Conservation (phyloP, 495 filamentous ascomycete genomes). For the Aspergillus baeticus region DNA sequence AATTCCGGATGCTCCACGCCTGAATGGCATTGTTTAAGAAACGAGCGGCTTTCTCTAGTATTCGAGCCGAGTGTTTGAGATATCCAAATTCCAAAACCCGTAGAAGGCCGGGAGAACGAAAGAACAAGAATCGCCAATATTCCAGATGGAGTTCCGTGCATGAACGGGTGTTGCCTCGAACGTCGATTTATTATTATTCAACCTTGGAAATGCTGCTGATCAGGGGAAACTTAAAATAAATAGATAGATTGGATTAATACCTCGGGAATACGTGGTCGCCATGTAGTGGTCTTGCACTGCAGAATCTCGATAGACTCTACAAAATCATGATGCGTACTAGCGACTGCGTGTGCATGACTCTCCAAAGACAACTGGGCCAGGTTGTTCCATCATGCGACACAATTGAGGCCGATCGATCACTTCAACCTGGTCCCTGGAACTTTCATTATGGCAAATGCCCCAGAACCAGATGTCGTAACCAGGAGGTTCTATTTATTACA, state of each 20-base stretch:
- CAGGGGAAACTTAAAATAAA: conserved; percentile 5
- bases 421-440: conserved; percentile 6
- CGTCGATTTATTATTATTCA: not conserved
- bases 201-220: not conserved
- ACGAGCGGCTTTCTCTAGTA: not conserved
- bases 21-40: conserved; percentile 2
- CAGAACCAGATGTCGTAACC: not conserved
- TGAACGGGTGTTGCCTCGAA: conserved; percentile 23
- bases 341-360: not conserved
- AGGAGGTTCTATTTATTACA: not conserved
- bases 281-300: conserved; percentile 3
- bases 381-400: not conserved
- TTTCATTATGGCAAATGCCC: not conserved
- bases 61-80: not conserved
- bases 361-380: not conserved
- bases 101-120: not conserved
- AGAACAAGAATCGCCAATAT: conserved; percentile 6
- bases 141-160: conserved; percentile 13
- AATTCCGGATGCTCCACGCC: not conserved
- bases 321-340: not conserved
- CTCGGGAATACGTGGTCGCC: conserved; percentile 1
- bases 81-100: not conserved
- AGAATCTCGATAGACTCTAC: conserved; percentile 6
- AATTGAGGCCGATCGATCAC: not conserved
- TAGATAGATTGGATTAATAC: not conserved